Percentiles rank a stretch among this genome's conserved stretches.
Evolutionary conservation across 1,284 basidiomycete genomes (phyloP).

Genomic region (Veloboletus limbatus): DNA sequence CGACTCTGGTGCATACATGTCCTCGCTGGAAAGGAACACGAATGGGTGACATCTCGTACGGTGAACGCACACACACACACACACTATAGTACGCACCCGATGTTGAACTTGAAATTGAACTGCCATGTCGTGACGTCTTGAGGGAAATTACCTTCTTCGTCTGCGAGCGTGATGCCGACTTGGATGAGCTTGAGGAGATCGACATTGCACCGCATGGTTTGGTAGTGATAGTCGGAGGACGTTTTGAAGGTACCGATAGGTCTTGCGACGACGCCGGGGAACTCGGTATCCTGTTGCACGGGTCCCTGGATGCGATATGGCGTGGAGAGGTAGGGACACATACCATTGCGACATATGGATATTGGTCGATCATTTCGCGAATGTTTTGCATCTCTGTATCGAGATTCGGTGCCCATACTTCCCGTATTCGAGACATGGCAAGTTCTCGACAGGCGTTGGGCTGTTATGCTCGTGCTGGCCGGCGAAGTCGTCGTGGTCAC

Average conservation of each 20-base stretch:
- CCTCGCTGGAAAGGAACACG: conserved; percentile 34
- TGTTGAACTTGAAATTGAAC: conserved; percentile 96
- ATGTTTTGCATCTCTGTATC: conserved; percentile 90
- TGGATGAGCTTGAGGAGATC: conserved; percentile 98
- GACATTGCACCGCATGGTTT: conserved; percentile 99
- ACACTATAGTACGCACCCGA: conserved; percentile 57
- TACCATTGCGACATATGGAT: conserved; percentile 96
- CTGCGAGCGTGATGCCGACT: conserved; percentile 91
- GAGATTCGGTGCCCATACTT: conserved; percentile 94
- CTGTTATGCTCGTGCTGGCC: conserved; percentile 1
- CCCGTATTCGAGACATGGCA: conserved; percentile 72
- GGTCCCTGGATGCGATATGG: conserved; percentile 10
- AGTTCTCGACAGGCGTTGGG: conserved; percentile 5
- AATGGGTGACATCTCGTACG: neutral
- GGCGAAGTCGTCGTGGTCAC: conserved; percentile 22
- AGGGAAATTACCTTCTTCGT: conserved; percentile 90
- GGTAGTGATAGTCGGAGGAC: conserved; percentile 98
- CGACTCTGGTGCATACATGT: conserved; percentile 98
- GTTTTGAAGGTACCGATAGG: conserved; percentile 97
- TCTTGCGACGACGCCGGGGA: conserved; percentile 96
- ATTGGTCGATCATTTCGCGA: conserved; percentile 83
- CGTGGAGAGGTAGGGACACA: conserved; percentile 27
- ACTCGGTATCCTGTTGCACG: conserved; percentile 86
- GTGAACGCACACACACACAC: neutral
- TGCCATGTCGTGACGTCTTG: conserved; percentile 95